phyloP scores from a whole-genome alignment of 805 yeast species.

The Yarrowia sp. region DNA sequence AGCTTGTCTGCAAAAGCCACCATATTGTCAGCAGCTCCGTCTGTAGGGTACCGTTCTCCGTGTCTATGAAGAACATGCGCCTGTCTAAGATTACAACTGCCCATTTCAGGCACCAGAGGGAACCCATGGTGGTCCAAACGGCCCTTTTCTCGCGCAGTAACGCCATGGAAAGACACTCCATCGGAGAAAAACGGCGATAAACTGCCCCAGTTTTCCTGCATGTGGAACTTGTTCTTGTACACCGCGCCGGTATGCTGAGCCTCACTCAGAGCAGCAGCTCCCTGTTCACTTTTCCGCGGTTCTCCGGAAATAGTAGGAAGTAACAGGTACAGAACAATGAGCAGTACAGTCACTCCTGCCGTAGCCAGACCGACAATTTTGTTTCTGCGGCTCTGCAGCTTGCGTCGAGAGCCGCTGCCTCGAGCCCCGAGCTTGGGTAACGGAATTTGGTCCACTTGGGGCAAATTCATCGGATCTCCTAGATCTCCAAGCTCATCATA shows the following conservation, averaged over 20 bases:
- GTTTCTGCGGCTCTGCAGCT: conserved; percentile 16
- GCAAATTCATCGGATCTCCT: conserved; percentile 30
- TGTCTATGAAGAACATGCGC: conserved; percentile 77
- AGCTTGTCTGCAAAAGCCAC: conserved; percentile 50
- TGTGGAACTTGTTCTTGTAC: conserved; percentile 50
- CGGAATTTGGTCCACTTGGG: conserved; percentile 22
- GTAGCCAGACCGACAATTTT: conserved; percentile 35
- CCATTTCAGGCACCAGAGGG: conserved; percentile 37
- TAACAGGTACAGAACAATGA: conserved; percentile 18
- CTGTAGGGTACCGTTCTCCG: conserved; percentile 77
- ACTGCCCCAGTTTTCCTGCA: conserved; percentile 54
- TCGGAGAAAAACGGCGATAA: conserved; percentile 53
- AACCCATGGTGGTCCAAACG: conserved; percentile 41
- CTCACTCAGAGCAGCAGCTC: conserved; percentile 40
- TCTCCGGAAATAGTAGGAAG: conserved; percentile 27
- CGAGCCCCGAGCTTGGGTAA: conserved; percentile 21
- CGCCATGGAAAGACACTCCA: conserved; percentile 50
- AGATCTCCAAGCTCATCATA: conserved; percentile 25
- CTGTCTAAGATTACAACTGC: conserved; percentile 61
- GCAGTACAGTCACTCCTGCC: conserved; percentile 25
- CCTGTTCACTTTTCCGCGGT: conserved; percentile 1
- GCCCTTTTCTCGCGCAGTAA: conserved; percentile 45
- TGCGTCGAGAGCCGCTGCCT: conserved; percentile 9
- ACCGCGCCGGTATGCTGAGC: conserved; percentile 53
- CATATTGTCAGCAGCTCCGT: conserved; percentile 53